A percentile compares a stretch with the other conserved stretches of the same genome.
These are phyloP conservation scores for Clonostachys rosea DNA, from an alignment of 2,329 filamentous ascomycete species.

Conservation along the genomic window DNA sequence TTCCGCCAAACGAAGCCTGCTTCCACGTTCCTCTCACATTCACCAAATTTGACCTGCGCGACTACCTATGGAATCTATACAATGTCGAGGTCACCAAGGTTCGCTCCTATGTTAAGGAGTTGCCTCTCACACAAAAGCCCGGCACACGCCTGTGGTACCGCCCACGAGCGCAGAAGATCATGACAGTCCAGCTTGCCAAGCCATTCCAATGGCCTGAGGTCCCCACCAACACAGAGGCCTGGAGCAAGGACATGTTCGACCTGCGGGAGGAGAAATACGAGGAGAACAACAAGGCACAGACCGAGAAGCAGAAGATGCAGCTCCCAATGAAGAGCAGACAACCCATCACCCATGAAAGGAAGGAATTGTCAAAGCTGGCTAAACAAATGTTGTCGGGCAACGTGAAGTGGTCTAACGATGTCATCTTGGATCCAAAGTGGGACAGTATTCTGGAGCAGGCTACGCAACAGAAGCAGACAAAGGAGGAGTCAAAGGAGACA, in stretches of 20 bases:
- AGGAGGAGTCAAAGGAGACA: slow-evolving; percentile 13
- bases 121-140: slow-evolving; percentile 46
- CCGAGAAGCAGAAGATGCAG: slow-evolving; percentile 23
- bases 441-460: slow-evolving; percentile 20
- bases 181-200: slow-evolving; percentile 85
- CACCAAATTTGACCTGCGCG: slow-evolving; percentile 94
- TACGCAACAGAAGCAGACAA: slow-evolving; percentile 11
- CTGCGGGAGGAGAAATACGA: slow-evolving; percentile 43
- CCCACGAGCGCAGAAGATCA: slow-evolving; percentile 75
- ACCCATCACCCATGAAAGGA: slow-evolving; percentile 31
- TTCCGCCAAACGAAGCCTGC: slow-evolving; percentile 76
- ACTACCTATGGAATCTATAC: slow-evolving; percentile 90
- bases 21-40: slow-evolving; percentile 89
- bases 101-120: slow-evolving; percentile 72
- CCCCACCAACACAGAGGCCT: slow-evolving; percentile 57
- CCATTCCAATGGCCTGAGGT: slow-evolving; percentile 84
- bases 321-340: slow-evolving; percentile 34
- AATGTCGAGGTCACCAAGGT: slow-evolving; percentile 67
- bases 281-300: slow-evolving; percentile 36
- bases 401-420: slow-evolving; percentile 53
- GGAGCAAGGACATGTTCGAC: slow-evolving; percentile 59
- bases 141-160: slow-evolving; percentile 58
- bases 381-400: slow-evolving; percentile 56
- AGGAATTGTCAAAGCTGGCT: slow-evolving; percentile 58
- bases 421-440: slow-evolving; percentile 41